These are phyloP conservation scores for Phytophthora chlamydospora DNA, from an alignment of 352 stramenopile species.

Conservation along the genomic window DNA sequence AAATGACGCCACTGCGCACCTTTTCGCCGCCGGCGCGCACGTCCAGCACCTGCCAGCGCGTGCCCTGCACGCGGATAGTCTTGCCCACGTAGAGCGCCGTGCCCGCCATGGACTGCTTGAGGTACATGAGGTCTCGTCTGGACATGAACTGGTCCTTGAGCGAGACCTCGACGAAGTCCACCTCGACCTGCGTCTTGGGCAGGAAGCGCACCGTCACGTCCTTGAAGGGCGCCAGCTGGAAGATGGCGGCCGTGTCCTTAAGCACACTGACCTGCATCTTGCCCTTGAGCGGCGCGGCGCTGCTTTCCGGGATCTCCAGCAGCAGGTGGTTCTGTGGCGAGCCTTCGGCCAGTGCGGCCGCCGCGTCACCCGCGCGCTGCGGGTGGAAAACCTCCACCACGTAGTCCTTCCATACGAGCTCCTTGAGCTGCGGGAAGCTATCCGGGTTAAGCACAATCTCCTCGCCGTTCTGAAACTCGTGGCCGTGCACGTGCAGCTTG, in stretches of 20 bases:
- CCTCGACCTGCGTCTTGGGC: constrained; percentile 70
- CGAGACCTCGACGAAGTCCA: constrained; percentile 91
- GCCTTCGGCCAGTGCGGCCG: constrained; percentile 27
- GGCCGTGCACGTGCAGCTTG: constrained; percentile 83
- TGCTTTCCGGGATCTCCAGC: constrained; percentile 76
- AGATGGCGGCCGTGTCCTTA: constrained; percentile 79
- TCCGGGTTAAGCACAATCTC: constrained; percentile 86
- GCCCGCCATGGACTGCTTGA: constrained; percentile 74
- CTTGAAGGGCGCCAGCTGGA: constrained; percentile 78
- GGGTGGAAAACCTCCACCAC: constrained; percentile 86
- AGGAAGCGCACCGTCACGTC: constrained; percentile 86
- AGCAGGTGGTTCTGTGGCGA: constrained; percentile 74
- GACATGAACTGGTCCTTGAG: constrained; percentile 94
- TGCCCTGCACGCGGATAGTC: constrained; percentile 74
- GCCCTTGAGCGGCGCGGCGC: constrained; percentile 66
- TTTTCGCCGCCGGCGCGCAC: constrained; percentile 81
- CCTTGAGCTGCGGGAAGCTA: constrained; percentile 75
- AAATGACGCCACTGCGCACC: constrained; percentile 94
- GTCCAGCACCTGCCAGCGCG: constrained; percentile 91
- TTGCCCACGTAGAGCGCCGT: constrained; percentile 81
- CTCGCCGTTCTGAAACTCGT: constrained; percentile 84
- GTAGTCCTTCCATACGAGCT: constrained; percentile 74
- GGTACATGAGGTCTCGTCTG: constrained; percentile 90
- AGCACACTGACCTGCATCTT: constrained; percentile 85
- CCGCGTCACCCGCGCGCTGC: constrained; percentile 21